Conservation (phyloP, 2,329 filamentous ascomycete genomes). For the Paracamarosporium sp. region DNA sequence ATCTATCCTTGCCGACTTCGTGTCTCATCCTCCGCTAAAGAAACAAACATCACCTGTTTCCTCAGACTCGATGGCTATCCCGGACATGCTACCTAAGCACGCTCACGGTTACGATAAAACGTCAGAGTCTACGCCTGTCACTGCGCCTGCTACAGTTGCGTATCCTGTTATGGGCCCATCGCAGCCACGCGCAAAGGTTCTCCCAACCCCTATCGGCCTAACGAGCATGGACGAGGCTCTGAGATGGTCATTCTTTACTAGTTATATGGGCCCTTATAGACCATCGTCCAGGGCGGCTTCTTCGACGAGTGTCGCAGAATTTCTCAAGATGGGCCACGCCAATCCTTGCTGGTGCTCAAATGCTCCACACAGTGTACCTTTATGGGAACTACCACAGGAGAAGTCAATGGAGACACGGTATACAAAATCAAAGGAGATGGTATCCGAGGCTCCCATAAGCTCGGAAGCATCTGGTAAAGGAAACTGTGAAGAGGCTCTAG, state of each 20-base stretch:
- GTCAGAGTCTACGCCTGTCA: constrained; percentile 3
- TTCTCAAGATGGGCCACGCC: constrained; percentile 30
- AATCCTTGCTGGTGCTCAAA: constrained; percentile 30
- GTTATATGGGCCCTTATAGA: background rate
- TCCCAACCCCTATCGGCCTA: background rate
- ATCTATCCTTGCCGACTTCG: constrained; percentile 7
- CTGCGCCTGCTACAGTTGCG: constrained; percentile 11
- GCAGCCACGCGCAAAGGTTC: background rate
- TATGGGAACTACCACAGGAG: background rate
- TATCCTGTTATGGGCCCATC: constrained; percentile 11
- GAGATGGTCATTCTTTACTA: background rate
- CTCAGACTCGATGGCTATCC: background rate
- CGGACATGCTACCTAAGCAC: background rate
- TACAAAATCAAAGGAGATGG: background rate
- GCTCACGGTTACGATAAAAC: background rate
- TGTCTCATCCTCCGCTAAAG: background rate
- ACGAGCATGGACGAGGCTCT: background rate
- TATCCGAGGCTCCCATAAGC: background rate
- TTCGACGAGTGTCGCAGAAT: constrained; percentile 14
- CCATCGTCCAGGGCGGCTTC: background rate
- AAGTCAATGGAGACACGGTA: background rate
- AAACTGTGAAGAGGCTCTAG: background rate
- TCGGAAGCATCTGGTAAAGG: background rate
- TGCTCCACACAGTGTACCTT: background rate
- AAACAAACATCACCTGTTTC: background rate